phyloP scores from a whole-genome alignment of 2,329 filamentous ascomycete genomes.

The Trichoderma koningii region DNA sequence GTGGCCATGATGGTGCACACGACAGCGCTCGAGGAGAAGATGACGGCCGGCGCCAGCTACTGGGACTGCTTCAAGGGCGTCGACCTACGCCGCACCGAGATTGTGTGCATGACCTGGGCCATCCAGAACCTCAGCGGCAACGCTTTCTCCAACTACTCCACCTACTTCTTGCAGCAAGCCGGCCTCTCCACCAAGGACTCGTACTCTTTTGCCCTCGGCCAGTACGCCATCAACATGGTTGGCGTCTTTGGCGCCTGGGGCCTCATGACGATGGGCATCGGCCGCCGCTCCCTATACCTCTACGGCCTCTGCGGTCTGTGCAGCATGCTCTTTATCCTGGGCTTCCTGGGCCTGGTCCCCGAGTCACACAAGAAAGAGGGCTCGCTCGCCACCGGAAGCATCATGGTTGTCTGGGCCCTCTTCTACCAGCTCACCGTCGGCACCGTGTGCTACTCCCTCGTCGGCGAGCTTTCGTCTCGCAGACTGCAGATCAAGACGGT shows the following conservation, averaged over 20 bases:
- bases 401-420: slow-evolving; percentile 82
- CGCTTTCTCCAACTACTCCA: slow-evolving; percentile 66
- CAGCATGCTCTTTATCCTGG: slow-evolving; percentile 77
- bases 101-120: slow-evolving; percentile 65
- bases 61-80: slow-evolving; percentile 81
- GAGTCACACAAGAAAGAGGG: slow-evolving; percentile 58
- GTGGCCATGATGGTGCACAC: slow-evolving; percentile 93
- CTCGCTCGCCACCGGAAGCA: slow-evolving; percentile 76
- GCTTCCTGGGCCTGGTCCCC: slow-evolving; percentile 77
- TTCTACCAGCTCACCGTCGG: slow-evolving; percentile 86
- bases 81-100: slow-evolving; percentile 75
- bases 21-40: slow-evolving; percentile 74
- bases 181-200: slow-evolving; percentile 55
- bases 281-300: slow-evolving; percentile 74
- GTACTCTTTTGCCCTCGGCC: slow-evolving; percentile 63
- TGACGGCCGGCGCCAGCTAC: slow-evolving; percentile 73
- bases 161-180: slow-evolving; percentile 63
- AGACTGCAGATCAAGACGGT: slow-evolving; percentile 90
- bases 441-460: slow-evolving; percentile 86
- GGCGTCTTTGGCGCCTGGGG: slow-evolving; percentile 82
- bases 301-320: slow-evolving; percentile 74
- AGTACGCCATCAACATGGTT: slow-evolving; percentile 73
- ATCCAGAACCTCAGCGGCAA: slow-evolving; percentile 66
- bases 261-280: slow-evolving; percentile 73
- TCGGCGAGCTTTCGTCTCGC: slow-evolving; percentile 79